Evolutionary conservation across 2,329 filamentous ascomycete genomes (phyloP).

Genomic region (Cladobotryum mycophilum): DNA sequence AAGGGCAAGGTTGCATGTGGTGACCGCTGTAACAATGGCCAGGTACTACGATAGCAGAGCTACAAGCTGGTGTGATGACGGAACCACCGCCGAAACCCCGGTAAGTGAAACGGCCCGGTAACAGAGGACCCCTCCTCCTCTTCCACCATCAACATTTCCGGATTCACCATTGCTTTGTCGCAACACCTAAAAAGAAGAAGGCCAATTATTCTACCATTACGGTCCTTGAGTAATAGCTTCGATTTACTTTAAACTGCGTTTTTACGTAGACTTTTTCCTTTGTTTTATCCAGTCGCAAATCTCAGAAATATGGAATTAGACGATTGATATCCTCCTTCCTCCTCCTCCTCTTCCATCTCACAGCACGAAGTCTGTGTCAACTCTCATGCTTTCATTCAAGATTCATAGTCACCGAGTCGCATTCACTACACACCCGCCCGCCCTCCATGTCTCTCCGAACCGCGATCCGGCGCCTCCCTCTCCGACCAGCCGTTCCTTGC

Average conservation of each 20-base stretch:
- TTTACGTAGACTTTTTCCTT: no score
- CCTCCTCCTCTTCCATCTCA: no score
- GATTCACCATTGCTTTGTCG: background rate
- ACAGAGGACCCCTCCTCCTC: background rate
- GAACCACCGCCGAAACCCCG: slow-evolving; percentile 6
- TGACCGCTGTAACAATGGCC: background rate
- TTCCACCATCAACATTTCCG: background rate
- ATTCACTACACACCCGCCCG: background rate
- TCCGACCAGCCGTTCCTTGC: background rate
- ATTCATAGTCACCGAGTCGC: background rate
- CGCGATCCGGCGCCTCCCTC: slow-evolving; percentile 3
- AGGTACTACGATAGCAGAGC: background rate
- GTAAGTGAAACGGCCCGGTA: background rate
- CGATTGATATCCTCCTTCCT: no score
- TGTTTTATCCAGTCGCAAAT: no score
- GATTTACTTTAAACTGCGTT: no score
- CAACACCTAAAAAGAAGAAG: background rate
- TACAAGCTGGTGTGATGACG: slow-evolving; percentile 4
- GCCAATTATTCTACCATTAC: no score
- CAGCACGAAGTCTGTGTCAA: no score
- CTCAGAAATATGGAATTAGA: no score
- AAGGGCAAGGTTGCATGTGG: background rate
- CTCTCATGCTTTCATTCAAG: background rate
- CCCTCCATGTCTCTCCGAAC: slow-evolving; percentile 13
- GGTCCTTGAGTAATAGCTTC: no score